Evolutionary conservation across 2,329 filamentous ascomycete species (phyloP).

Genomic region (Penicillium sp.): DNA sequence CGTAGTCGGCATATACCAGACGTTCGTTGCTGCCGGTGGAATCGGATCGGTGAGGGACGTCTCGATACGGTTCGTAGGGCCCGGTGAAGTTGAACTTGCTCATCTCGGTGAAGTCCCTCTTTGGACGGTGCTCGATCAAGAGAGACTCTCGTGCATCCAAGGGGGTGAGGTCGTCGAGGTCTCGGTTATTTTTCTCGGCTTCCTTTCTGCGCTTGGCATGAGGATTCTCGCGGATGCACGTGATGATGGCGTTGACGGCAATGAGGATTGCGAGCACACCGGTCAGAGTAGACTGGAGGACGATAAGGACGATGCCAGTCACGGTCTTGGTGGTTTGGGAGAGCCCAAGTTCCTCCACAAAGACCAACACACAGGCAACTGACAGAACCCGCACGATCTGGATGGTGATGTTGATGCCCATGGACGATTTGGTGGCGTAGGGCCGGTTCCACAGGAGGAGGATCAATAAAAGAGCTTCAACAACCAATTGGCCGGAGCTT

Average conservation of each 20-base stretch:
- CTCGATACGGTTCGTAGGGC: conserved; percentile 43
- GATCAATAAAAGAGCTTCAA: conserved; percentile 75
- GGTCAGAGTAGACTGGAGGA: conserved; percentile 82
- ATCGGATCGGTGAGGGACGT: conserved; percentile 28
- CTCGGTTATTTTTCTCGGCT: conserved; percentile 73
- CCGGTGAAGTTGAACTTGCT: conserved; percentile 43
- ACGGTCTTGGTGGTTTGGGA: conserved; percentile 90
- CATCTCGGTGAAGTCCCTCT: conserved; percentile 35
- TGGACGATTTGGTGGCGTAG: conserved; percentile 80
- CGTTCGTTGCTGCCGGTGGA: conserved; percentile 36
- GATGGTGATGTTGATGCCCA: conserved; percentile 91
- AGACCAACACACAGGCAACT: conserved; percentile 83
- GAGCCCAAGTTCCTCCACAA: conserved; percentile 89
- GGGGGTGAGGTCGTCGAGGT: conserved; percentile 79
- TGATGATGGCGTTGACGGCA: conserved; percentile 79
- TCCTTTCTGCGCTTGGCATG: conserved; percentile 86
- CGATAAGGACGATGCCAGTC: conserved; percentile 87
- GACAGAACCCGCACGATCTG: conserved; percentile 86
- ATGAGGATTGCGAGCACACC: conserved; percentile 83
- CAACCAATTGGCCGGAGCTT: conserved; percentile 72
- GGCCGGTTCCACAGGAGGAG: conserved; percentile 82
- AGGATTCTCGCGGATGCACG: conserved; percentile 82
- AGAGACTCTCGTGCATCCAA: conserved; percentile 71
- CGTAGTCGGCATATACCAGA: conserved; percentile 31
- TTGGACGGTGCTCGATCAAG: conserved; percentile 62